Evolutionary conservation across 1,284 basidiomycete species (phyloP).

Genomic region (Cryptococcus sp.): DNA sequence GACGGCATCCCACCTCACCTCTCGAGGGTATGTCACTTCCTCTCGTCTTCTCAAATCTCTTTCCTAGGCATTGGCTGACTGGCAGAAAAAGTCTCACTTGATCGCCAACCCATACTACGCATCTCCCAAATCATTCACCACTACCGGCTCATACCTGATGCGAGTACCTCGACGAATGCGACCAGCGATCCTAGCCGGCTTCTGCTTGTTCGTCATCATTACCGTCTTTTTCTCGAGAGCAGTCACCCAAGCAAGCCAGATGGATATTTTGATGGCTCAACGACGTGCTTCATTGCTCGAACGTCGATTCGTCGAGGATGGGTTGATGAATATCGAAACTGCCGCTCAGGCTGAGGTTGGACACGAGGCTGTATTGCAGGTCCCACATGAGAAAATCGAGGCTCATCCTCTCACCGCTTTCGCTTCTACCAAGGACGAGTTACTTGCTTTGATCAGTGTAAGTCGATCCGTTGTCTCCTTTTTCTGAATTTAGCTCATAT

Average conservation of each 20-base stretch:
- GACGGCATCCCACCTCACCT: background rate
- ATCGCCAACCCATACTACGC: slow-evolving; percentile 21
- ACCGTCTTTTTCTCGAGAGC: slow-evolving; percentile 22
- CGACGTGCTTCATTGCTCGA: slow-evolving; percentile 5
- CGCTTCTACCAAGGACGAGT: slow-evolving; percentile 55
- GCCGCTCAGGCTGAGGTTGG: slow-evolving; percentile 9
- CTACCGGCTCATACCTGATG: slow-evolving; percentile 21
- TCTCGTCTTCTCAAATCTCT: slow-evolving; percentile 2
- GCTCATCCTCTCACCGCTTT: slow-evolving; percentile 11
- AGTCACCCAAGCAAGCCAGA: slow-evolving; percentile 7
- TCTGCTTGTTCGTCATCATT: slow-evolving; percentile 24
- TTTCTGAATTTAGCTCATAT: background rate
- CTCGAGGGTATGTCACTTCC: background rate
- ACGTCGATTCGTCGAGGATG: slow-evolving; percentile 10
- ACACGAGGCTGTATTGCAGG: slow-evolving; percentile 4
- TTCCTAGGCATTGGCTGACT: slow-evolving; percentile 56
- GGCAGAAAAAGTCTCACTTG: slow-evolving; percentile 58
- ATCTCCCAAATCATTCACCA: slow-evolving; percentile 10
- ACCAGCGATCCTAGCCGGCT: slow-evolving; percentile 26
- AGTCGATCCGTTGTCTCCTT: slow-evolving; percentile 5
- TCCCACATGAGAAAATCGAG: slow-evolving; percentile 6
- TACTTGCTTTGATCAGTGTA: slow-evolving; percentile 65
- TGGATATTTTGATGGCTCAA: slow-evolving; percentile 9
- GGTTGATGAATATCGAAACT: slow-evolving; percentile 12
- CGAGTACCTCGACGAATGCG: slow-evolving; percentile 34